Evolutionary conservation across 2,329 filamentous ascomycete species (phyloP), one percentile per base, ranked within the genome.

Genomic region (Apiospora hydei): DNA sequence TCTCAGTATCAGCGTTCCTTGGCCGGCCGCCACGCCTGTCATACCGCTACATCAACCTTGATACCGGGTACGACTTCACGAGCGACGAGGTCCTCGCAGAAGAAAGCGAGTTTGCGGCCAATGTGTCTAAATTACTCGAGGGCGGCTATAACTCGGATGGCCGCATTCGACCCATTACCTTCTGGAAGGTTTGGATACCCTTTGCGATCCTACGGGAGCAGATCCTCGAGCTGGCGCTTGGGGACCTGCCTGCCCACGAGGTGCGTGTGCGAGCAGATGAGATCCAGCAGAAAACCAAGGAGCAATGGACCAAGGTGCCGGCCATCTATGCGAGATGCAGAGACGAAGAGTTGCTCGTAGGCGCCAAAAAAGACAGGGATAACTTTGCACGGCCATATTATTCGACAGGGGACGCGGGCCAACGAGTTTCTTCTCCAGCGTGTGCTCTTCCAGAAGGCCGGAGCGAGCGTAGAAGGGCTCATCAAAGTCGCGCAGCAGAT

Each of bases 21-120:
- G 81, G 81, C 21, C 79, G 81, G 1, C 81, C 81, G 3, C 80
- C 80, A 11, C 78, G 81, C 13, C 68, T 81, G 3, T 79, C 78
- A 5, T 77, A 80, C 51, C 78, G 80, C 3, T 81, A 82, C 46
- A 80, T 78, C 73, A 80, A 77, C 51, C 70, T 81, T 0, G 74
- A 75, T 0, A 73, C 77, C 1, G 79, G 78, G 0, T 69, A 80
- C 11, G 80, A 81, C 70, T 75, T 82, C 53, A 73, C 76, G 0
- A 77, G 79, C 30, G 46, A 71, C 6, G 76, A 81, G 30, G 69
- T 81, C 13, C 64, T 78, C 34, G 76, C 76, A 10, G 74, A 77
- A 4, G 77, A 75, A 43, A 75, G 78, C 4, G 73, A 82, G 21
- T 76, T 73, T 13, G 73, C 77, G 2, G 74, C 76, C 3, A 68